phyloP scores from a whole-genome alignment of 2,329 filamentous ascomycete genomes.

The Magnaporthales sp. region DNA sequence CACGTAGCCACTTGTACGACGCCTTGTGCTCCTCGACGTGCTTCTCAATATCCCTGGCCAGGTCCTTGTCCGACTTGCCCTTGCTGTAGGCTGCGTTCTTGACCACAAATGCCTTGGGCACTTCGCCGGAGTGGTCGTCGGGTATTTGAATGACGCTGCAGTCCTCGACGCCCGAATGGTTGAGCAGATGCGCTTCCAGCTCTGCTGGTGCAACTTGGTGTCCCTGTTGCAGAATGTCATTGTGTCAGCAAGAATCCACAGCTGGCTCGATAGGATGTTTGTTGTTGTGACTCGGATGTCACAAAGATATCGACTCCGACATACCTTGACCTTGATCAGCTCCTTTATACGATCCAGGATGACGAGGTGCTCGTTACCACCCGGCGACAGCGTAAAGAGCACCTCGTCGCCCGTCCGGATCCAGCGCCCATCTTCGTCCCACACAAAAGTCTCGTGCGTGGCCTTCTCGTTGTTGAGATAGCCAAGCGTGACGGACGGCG shows the following conservation, averaged over 20 bases:
- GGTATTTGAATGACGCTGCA: constrained; percentile 70
- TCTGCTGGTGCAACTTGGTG: constrained; percentile 78
- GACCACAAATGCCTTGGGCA: constrained; percentile 61
- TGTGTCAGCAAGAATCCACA: not conserved
- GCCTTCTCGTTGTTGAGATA: constrained; percentile 84
- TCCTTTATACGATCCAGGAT: constrained; percentile 66
- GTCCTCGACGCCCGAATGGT: constrained; percentile 67
- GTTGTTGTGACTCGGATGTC: no score
- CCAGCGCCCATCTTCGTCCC: constrained; percentile 60
- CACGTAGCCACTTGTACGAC: constrained; percentile 59
- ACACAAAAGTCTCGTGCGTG: constrained; percentile 68
- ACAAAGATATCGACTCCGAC: not conserved
- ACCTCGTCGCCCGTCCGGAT: constrained; percentile 83
- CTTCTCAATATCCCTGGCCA: constrained; percentile 43
- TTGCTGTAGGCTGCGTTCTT: constrained; percentile 22
- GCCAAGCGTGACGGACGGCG: constrained; percentile 68
- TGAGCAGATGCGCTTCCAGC: constrained; percentile 70
- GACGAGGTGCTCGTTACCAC: constrained; percentile 71
- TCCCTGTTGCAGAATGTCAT: constrained; percentile 38
- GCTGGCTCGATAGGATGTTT: no score
- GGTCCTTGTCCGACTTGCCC: constrained; percentile 36
- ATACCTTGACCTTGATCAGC: constrained; percentile 42
- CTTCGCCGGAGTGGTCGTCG: constrained; percentile 51
- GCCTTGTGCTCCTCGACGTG: constrained; percentile 61
- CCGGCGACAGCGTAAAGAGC: constrained; percentile 52